Evolutionary conservation across 495 filamentous ascomycete genomes (phyloP), one percentile per base, ranked within the genome.

Genomic region (Penicillium pancosmium): DNA sequence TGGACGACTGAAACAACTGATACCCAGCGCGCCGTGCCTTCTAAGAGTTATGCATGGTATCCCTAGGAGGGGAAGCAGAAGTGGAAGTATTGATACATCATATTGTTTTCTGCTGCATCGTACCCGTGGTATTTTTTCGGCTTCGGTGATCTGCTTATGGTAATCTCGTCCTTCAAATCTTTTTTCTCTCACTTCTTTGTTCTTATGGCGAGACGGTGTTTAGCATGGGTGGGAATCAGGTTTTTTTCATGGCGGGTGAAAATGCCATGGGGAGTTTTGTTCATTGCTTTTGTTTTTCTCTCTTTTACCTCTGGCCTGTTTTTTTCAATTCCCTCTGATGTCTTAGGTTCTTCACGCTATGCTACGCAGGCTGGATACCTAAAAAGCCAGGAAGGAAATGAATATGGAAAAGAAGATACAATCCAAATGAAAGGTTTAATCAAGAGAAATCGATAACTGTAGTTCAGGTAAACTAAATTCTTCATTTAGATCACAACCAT

Each of bases 1-100:
- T 94, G 90, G 90, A 79, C 79, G 34, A 79, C 80, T 3, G 92
- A 95, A 69, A 72, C 68, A 6, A 61, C 71, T 5, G 81, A 83
- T 58, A 79, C 76, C 9, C 54, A 72, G 35, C 73, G 86, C 16
- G 71, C 71, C 13, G 73, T 71, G 23, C 73, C 85, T 12, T 74
- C 77, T 40, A 83, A 87, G 67, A 80, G 75, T 50, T 82, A 81
- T 62, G 72, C 75, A 8, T 80, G 77, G 77, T 77, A 70, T 52
- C 75, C 76, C 16, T 80, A 56, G 73, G 35, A 19, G 50, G 27
- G 27, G 8, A 31, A 31, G 27, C 27, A 6, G 27, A 31, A 9
- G 8, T 31, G 27, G 27, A 9, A 7, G 27, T 31, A 31, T 31
- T 31, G 27, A 31, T 31, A 31, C 27, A 31, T 31, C 27, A 31